These are phyloP conservation scores for Musa troglodytarum DNA, from an alignment of 176 grass and related monocot genomes.

Conservation along the genomic window DNA sequence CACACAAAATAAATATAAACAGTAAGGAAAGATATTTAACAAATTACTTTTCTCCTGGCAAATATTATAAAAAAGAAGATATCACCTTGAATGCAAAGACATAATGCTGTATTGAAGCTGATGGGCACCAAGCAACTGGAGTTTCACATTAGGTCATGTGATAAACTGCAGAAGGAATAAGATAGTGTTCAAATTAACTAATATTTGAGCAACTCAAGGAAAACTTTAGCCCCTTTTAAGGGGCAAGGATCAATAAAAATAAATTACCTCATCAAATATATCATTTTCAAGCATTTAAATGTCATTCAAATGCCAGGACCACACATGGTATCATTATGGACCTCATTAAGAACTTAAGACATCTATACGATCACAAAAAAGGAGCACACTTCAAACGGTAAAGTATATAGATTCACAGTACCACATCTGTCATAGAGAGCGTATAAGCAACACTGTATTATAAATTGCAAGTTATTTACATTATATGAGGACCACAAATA, in stretches of 20 bases:
- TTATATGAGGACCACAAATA: no score
- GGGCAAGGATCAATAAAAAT: neutral
- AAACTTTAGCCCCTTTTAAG: neutral
- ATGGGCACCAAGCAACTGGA: slow-evolving; percentile 61
- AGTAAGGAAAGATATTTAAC: neutral
- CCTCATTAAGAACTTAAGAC: slow-evolving; percentile 60
- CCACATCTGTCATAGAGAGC: neutral
- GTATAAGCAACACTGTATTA: no score
- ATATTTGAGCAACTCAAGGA: neutral
- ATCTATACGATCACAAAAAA: neutral
- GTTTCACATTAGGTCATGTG: slow-evolving; percentile 45
- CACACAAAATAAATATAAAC: neutral
- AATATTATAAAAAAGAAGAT: neutral
- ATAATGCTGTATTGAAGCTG: slow-evolving; percentile 58
- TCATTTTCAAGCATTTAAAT: slow-evolving; percentile 45
- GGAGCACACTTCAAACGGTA: neutral
- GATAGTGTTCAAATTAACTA: neutral
- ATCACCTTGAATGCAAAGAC: slow-evolving; percentile 57
- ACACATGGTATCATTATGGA: slow-evolving; percentile 62
- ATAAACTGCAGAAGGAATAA: slow-evolving; percentile 35
- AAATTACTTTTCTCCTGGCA: neutral
- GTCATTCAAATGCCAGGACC: slow-evolving; percentile 36
- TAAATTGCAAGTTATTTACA: no score
- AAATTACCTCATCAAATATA: slow-evolving; percentile 5
- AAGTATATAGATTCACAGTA: neutral